Evolutionary conservation across 495 filamentous ascomycete species (phyloP).

Genomic region (Podospora pseudocomata): DNA sequence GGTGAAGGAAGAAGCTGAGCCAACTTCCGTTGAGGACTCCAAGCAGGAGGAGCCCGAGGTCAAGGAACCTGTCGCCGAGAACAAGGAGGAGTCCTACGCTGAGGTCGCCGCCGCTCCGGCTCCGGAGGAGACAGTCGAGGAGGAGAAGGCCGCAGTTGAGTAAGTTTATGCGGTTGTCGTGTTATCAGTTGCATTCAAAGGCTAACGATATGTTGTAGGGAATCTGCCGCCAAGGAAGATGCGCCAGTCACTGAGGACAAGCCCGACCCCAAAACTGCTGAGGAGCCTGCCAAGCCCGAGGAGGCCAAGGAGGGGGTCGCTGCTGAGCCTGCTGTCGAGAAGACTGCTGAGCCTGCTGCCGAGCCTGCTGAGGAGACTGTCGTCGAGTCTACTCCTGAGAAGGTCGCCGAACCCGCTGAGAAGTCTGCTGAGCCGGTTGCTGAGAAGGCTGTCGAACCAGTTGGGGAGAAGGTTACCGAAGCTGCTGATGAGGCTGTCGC

Average conservation of each 20-base stretch:
- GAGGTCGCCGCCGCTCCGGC: not conserved
- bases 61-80: not conserved
- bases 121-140: not conserved
- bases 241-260: not conserved
- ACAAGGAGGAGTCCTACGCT: not conserved
- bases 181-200: not conserved
- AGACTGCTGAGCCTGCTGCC: not conserved
- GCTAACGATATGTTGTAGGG: not conserved
- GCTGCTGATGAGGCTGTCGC: not conserved
- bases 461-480: not conserved
- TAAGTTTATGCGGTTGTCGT: not conserved
- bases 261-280: conserved; percentile 8
- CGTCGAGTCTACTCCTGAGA: not conserved
- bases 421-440: not conserved
- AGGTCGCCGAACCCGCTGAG: not conserved
- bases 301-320: conserved; percentile 15
- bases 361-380: not conserved
- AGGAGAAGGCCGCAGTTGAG: not conserved
- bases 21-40: not conserved
- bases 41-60: conserved; percentile 4
- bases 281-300: conserved; percentile 17
- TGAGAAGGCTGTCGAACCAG: not conserved
- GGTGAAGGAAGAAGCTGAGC: not conserved
- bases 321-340: conserved; percentile 15
- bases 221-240: not conserved